Base-by-base conservation (phyloP, 2,329 filamentous ascomycete genomes). In the Epichloe glyceriae region DNA sequence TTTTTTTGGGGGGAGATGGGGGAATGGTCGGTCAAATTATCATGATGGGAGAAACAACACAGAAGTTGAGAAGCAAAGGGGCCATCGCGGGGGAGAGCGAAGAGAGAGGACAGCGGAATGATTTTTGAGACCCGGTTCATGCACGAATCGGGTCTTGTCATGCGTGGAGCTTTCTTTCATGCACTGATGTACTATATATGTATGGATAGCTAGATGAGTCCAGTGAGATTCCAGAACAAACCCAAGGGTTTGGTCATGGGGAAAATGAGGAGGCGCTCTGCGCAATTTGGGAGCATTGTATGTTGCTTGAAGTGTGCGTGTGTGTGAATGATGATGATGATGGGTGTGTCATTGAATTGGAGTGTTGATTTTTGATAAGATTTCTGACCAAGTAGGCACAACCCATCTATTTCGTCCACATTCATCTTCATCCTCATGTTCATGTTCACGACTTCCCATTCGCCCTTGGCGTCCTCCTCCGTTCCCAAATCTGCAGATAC, bases 401-500 rank as follows among this genome's bases (percentile, higher is more conserved):
- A 30, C 8, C 8, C 26, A 30, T 30, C 26, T 30, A 26, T 26
- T 26, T 26, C 7, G 26, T 26, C 3, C 26, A 11, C 26, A 30
- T 11, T 30, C 8, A 30, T 30, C 26, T 1, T 30, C 1, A 4
- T 30, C 26, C 26, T 30, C 8, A 3, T 30, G 7, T 26, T 26
- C 26, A 8, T 11, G 8, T 30, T 44, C 14, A 44, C 7, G 22
- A 15, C 44, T 37, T 46, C 10, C 44, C 17, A n/a, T 34, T 19
- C 44, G 5, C 19, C 20, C 14, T 17, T n/a, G 37, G 30, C 11
- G 22, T 47, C 62, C 79, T 83, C 67, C 89, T 79, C 66, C 86
- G 76, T 73, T 97, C 93, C 93, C 93, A 97, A 43, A 98, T 81
- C 78, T 97, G 94, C 52, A 97, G 70, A 73, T 97, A 97, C 51